These are phyloP conservation scores for Epithemia pelagica DNA, from an alignment of 108 stramenopile genomes.

Conservation along the genomic window DNA sequence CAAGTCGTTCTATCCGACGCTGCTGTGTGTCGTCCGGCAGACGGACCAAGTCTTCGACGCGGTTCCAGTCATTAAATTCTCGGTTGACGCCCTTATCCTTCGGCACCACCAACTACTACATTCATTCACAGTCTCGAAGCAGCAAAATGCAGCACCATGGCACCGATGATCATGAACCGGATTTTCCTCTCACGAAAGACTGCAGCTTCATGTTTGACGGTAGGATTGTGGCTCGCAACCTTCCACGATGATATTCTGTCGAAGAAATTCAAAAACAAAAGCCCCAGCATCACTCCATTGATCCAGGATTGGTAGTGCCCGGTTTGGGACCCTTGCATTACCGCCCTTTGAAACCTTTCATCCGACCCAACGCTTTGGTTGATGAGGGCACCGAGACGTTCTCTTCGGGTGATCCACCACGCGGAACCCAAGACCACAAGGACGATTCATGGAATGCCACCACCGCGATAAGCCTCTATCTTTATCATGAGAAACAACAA, in stretches of 20 bases:
- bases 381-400: neutral
- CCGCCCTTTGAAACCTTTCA: neutral
- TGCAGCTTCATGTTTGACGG: neutral
- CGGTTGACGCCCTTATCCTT: no score
- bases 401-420: neutral
- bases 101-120: no score
- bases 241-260: neutral
- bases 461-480: neutral
- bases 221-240: neutral
- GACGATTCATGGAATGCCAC: neutral
- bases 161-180: no score
- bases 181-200: no score
- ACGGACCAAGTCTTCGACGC: no score
- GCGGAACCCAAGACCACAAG: neutral
- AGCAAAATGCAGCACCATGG: no score
- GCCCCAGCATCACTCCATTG: neutral
- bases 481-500: neutral
- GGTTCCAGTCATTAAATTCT: no score
- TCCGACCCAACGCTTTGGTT: neutral
- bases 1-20: no score
- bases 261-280: neutral
- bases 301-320: neutral
- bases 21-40: no score
- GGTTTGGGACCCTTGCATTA: neutral
- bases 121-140: no score